Percentiles rank a stretch among this genome's conserved stretches.
These are phyloP conservation scores for Xylaria cubensis DNA, from an alignment of 495 filamentous ascomycete species.

Conservation along the genomic window DNA sequence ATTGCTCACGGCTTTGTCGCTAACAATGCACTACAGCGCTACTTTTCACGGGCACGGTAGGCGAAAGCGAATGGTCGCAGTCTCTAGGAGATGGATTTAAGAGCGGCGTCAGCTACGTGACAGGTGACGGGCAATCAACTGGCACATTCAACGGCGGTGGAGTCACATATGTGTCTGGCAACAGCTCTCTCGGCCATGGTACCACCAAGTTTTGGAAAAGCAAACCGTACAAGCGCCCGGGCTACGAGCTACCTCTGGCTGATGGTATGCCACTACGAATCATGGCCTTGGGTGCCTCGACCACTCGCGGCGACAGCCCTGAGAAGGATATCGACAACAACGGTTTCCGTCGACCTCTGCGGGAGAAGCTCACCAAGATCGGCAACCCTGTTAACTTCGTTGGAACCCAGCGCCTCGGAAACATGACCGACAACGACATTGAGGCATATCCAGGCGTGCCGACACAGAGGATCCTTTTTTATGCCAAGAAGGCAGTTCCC, in stretches of 20 bases:
- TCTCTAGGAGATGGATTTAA: slow-evolving; percentile 40
- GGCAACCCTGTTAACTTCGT: slow-evolving; percentile 45
- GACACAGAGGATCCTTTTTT: slow-evolving; percentile 41
- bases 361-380: slow-evolving; percentile 36
- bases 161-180: slow-evolving; percentile 25
- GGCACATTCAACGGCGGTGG: slow-evolving; percentile 18
- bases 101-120: slow-evolving; percentile 41
- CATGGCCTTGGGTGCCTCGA: slow-evolving; percentile 45
- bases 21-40: slow-evolving; percentile 27
- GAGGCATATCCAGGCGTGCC: slow-evolving; percentile 46
- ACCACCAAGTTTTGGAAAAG: slow-evolving; percentile 37
- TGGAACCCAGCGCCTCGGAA: slow-evolving; percentile 43
- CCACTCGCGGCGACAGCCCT: slow-evolving; percentile 44
- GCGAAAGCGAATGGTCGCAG: slow-evolving; percentile 42
- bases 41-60: slow-evolving; percentile 39
- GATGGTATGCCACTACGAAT: slow-evolving; percentile 43
- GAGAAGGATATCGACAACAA: slow-evolving; percentile 42
- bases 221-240: slow-evolving; percentile 39
- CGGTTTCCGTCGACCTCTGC: slow-evolving; percentile 42
- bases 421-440: slow-evolving; percentile 47
- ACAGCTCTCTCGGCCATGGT: slow-evolving; percentile 30
- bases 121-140: slow-evolving; percentile 37
- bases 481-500: slow-evolving; percentile 40
- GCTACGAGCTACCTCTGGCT: slow-evolving; percentile 41
- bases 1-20: background rate